phyloP scores from a whole-genome alignment of 179 eudicot species.

The Spinacia oleracea region DNA sequence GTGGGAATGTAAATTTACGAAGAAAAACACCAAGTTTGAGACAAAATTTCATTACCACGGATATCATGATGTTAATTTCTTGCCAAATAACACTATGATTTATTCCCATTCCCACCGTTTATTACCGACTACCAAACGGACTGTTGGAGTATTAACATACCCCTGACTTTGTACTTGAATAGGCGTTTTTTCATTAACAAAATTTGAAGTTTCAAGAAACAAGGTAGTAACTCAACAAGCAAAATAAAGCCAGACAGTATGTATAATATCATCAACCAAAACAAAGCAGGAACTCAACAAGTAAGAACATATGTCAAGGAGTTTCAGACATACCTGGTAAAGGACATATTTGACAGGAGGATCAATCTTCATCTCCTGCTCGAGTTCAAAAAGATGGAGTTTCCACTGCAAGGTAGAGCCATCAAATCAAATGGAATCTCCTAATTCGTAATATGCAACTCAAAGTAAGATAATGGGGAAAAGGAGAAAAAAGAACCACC shows the following conservation, averaged over 20 bases:
- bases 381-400: conserved; percentile 93
- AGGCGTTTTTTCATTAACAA: not conserved
- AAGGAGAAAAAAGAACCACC: not conserved
- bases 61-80: too few species aligned
- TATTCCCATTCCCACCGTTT: too few species aligned
- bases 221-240: not conserved
- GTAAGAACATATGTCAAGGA: not conserved
- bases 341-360: conserved; percentile 75
- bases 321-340: conserved; percentile 54
- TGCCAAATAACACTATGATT: too few species aligned
- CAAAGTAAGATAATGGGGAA: not conserved
- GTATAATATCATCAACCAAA: not conserved
- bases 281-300: not conserved
- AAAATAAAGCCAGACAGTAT: not conserved
- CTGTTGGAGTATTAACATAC: too few species aligned
- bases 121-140: too few species aligned
- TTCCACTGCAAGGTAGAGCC: conserved; percentile 64
- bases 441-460: not conserved
- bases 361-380: conserved; percentile 79
- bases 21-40: too few species aligned
- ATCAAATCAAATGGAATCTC: not conserved
- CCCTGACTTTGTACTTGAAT: not conserved
- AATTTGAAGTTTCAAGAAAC: not conserved
- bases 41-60: too few species aligned
- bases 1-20: too few species aligned